Conservation (phyloP, 2,329 filamentous ascomycete genomes). For the Colletotrichum sp. region DNA sequence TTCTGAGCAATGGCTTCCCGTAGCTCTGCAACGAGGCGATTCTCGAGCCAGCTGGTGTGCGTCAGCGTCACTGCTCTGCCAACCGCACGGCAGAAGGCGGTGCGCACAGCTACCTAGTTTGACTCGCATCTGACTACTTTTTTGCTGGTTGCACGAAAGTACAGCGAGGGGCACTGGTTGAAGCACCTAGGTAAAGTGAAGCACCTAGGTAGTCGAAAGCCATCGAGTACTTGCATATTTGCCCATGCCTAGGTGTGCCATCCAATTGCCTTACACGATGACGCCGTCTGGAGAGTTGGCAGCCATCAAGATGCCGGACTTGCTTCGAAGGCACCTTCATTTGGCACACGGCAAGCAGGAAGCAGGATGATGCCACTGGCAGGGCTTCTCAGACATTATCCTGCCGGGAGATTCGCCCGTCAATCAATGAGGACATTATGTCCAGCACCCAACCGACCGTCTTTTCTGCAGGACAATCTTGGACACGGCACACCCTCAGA, state of each 20-base stretch:
- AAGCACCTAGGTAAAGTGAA: background rate
- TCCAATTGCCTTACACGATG: background rate
- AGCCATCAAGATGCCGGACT: background rate
- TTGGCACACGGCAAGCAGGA: background rate
- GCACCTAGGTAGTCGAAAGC: background rate
- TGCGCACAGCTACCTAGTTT: background rate
- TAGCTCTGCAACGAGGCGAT: background rate
- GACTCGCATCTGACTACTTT: background rate
- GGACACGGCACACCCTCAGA: background rate
- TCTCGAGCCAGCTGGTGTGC: background rate
- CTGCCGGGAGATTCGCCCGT: background rate
- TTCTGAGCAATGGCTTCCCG: background rate
- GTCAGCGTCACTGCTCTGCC: slow-evolving; percentile 17
- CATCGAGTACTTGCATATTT: background rate
- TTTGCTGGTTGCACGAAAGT: background rate
- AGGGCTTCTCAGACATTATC: background rate
- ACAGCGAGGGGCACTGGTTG: background rate
- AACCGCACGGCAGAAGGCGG: background rate
- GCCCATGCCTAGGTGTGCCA: background rate
- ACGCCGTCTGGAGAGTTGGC: background rate
- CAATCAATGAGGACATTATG: background rate
- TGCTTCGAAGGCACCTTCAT: background rate
- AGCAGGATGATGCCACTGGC: background rate
- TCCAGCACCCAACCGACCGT: background rate
- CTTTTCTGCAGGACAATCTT: background rate